phyloP scores from a whole-genome alignment of 768 basidiomycete genomes.

The Phylloporus sp. region DNA sequence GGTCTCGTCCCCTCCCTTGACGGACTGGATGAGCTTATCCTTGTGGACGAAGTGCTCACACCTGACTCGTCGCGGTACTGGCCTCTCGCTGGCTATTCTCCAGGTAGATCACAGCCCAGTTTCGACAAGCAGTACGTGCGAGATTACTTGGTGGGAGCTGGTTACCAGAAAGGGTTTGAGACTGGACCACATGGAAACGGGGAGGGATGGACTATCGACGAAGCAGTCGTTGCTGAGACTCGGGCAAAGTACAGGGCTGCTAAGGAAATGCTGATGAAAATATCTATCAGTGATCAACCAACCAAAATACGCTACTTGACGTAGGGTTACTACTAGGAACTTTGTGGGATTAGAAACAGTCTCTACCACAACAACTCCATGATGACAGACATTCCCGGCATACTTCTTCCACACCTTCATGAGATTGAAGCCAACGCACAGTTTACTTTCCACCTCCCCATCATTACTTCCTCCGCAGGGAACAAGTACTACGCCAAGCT shows the following conservation, averaged over 20 bases:
- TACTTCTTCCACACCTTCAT: constrained; percentile 43
- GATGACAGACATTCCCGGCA: constrained; percentile 16
- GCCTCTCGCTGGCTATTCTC: constrained; percentile 70
- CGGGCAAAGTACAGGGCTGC: constrained; percentile 77
- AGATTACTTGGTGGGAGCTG: constrained; percentile 76
- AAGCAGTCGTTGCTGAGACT: constrained; percentile 75
- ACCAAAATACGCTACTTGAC: no score
- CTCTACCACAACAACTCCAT: no score
- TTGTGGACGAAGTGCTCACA: constrained; percentile 95
- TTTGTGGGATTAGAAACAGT: no score
- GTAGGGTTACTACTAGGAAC: no score
- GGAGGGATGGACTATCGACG: constrained; percentile 75
- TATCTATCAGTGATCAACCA: no score
- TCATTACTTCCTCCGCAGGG: constrained; percentile 54
- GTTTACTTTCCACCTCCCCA: constrained; percentile 45
- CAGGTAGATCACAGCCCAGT: constrained; percentile 77
- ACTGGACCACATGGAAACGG: constrained; percentile 62
- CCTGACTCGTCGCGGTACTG: constrained; percentile 98
- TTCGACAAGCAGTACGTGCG: constrained; percentile 97
- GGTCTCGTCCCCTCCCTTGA: constrained; percentile 58
- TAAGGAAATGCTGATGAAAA: constrained; percentile 46
- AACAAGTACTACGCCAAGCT: constrained; percentile 59
- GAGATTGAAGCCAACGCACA: constrained; percentile 48
- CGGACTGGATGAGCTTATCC: constrained; percentile 54
- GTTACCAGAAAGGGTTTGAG: constrained; percentile 79